These are phyloP conservation scores for Thalia dealbata DNA, from an alignment of 176 grass and related monocot genomes.

Conservation along the genomic window DNA sequence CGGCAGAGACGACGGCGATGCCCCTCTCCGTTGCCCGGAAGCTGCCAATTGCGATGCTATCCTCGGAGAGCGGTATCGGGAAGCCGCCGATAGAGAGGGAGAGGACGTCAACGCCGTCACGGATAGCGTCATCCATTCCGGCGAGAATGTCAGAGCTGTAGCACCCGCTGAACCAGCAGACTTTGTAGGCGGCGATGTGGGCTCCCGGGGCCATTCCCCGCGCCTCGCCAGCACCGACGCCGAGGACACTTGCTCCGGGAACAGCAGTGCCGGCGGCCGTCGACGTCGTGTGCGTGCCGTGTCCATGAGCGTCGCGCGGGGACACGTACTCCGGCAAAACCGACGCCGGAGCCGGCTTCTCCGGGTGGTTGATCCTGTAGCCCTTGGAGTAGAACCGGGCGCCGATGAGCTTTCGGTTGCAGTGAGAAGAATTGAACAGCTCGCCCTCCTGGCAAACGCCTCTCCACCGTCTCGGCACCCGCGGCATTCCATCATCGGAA, in stretches of 20 bases:
- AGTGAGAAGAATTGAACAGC: constrained; percentile 24
- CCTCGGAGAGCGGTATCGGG: not conserved
- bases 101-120: not conserved
- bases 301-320: not conserved
- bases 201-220: not conserved
- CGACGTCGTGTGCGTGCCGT: not conserved
- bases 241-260: not conserved
- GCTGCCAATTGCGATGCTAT: not conserved
- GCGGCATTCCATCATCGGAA: constrained; percentile 26
- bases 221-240: no score
- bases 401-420: constrained; percentile 54
- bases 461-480: constrained; percentile 41
- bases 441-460: not conserved
- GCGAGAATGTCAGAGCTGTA: not conserved
- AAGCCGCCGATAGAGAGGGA: not conserved
- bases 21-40: not conserved
- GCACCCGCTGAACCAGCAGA: not conserved
- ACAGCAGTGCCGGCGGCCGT: not conserved
- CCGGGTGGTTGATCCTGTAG: no score
- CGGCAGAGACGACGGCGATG: not conserved
- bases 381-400: constrained; percentile 41
- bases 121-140: not conserved
- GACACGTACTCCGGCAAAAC: constrained; percentile 25
- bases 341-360: constrained; percentile 1
- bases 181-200: not conserved